Percentiles rank a stretch among this genome's conserved stretches.
These are phyloP conservation scores for Aspergillus ostianus DNA, from an alignment of 495 filamentous ascomycete genomes.

Conservation along the genomic window DNA sequence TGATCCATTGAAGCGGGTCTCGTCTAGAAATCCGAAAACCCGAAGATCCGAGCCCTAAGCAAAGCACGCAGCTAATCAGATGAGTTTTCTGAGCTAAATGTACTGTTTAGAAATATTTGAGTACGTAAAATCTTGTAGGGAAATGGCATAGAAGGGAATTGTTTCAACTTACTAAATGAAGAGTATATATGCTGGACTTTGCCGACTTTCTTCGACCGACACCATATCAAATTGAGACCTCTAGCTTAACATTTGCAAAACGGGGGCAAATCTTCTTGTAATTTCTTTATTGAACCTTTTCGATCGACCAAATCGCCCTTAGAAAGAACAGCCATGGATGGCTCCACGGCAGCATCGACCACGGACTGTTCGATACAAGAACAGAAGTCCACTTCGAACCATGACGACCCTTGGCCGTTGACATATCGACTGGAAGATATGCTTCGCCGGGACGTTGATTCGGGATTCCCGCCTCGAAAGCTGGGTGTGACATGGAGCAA, in stretches of 20 bases:
- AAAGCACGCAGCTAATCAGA: not conserved
- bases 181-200: not conserved
- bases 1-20: not conserved
- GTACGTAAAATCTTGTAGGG: not conserved
- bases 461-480: not conserved
- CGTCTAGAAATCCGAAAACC: not conserved
- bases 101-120: not conserved
- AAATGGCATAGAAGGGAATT: too few species aligned
- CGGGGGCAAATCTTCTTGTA: not conserved
- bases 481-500: conserved; percentile 4
- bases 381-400: not conserved
- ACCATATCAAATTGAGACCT: not conserved
- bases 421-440: not conserved
- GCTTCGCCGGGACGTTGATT: not conserved
- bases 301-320: not conserved
- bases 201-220: not conserved
- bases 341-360: not conserved
- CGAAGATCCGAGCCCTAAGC: not conserved
- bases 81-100: not conserved
- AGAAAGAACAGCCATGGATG: not conserved
- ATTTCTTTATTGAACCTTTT: not conserved
- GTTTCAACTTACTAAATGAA: too few species aligned
- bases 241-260: not conserved
- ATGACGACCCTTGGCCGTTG: not conserved
- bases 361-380: not conserved